Evolutionary conservation across 176 grass and related monocot species (phyloP).

Genomic region (Sorghum bicolor): Sorghum_bicolor_NCBIv3 NC_012875.2:58489001-58489500

Average conservation of each 20-base stretch:
- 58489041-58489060: slow-evolving; percentile 36
- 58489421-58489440: neutral
- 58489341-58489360: neutral
- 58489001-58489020: neutral
- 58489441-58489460: no score
- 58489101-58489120: slow-evolving; percentile 86
- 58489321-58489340: neutral
- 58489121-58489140: slow-evolving; percentile 56
- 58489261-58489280: slow-evolving; percentile 94
- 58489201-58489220: neutral
- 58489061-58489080: slow-evolving; percentile 62
- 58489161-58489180: slow-evolving; percentile 73
- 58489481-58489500: slow-evolving; percentile 26
- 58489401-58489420: no score
- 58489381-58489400: no score
- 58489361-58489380: neutral
- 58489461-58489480: neutral
- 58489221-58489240: slow-evolving; percentile 68
- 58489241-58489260: slow-evolving; percentile 76
- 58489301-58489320: slow-evolving; percentile 79
- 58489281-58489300: slow-evolving; percentile 90
- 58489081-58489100: slow-evolving; percentile 79
- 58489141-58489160: slow-evolving; percentile 66
- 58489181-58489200: neutral
- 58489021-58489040: slow-evolving; percentile 56